phyloP scores from a whole-genome alignment of 768 basidiomycete genomes.

The Postia placenta region DNA sequence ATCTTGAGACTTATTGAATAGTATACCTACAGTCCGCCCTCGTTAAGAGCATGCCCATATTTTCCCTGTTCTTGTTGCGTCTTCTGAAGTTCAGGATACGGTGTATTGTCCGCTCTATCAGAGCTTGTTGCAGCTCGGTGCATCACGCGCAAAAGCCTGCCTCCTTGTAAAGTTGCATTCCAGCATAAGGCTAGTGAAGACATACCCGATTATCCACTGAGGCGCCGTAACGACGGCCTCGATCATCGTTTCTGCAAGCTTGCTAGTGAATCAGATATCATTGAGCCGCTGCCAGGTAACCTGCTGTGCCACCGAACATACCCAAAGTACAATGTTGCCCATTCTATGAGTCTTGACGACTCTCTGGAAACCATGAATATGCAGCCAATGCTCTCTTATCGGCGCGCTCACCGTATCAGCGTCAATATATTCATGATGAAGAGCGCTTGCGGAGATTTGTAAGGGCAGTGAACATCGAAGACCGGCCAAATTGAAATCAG shows the following conservation, averaged over 20 bases:
- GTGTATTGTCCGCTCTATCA: neutral
- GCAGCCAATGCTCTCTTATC: too few relatives aligned
- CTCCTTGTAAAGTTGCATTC: neutral
- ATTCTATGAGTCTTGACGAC: neutral
- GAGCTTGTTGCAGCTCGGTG: neutral
- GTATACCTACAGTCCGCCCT: neutral
- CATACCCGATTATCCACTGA: too few relatives aligned
- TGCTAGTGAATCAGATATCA: neutral
- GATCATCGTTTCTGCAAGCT: too few relatives aligned
- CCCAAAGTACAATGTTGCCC: neutral
- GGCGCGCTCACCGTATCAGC: neutral
- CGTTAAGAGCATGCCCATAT: too few relatives aligned
- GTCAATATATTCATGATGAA: neutral
- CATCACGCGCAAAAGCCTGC: neutral
- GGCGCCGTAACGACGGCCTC: too few relatives aligned
- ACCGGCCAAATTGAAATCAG: slow-evolving; percentile 4
- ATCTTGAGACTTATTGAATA: neutral
- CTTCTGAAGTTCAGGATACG: neutral
- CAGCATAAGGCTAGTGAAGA: too few relatives aligned
- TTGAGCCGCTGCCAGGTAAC: neutral
- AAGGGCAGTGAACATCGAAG: slow-evolving; percentile 8
- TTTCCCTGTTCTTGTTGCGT: neutral
- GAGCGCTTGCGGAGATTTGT: slow-evolving; percentile 11
- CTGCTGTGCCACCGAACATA: neutral
- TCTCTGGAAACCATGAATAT: too few relatives aligned